Percentiles rank a stretch among this genome's conserved stretches.
phyloP scores from a whole-genome alignment of 73 alveolate genomes.

The Blepharisma stoltei region DNA sequence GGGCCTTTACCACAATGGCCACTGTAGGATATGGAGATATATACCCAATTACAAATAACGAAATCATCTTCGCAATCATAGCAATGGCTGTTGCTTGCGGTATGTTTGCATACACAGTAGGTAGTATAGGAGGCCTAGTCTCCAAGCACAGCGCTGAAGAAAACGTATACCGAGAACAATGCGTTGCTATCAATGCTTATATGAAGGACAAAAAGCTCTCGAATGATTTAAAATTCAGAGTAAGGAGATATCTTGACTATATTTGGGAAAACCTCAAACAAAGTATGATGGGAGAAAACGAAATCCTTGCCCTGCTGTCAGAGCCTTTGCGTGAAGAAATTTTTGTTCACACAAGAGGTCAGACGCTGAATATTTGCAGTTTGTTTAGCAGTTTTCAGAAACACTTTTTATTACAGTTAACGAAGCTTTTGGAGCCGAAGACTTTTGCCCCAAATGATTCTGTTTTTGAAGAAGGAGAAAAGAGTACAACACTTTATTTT shows the following conservation, averaged over 20 bases:
- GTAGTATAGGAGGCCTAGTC: conserved; percentile 67
- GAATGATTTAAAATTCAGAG: conserved; percentile 55
- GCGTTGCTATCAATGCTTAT: conserved; percentile 60
- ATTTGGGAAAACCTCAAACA: conserved; percentile 53
- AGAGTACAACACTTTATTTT: conserved; percentile 54
- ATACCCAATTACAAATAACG: conserved; percentile 65
- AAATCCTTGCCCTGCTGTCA: conserved; percentile 56
- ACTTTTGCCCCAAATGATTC: conserved; percentile 55
- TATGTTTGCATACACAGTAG: conserved; percentile 78
- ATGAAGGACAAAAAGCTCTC: conserved; percentile 57
- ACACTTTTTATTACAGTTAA: conserved; percentile 46
- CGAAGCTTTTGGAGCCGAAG: conserved; percentile 41
- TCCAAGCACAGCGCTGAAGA: conserved; percentile 62
- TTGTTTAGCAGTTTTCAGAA: conserved; percentile 39
- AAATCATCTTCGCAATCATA: conserved; percentile 62
- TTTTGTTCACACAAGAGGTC: conserved; percentile 46
- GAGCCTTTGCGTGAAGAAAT: conserved; percentile 53
- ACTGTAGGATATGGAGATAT: conserved; percentile 93
- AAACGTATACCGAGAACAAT: conserved; percentile 53
- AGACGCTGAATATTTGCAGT: conserved; percentile 37
- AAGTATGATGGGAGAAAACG: conserved; percentile 47
- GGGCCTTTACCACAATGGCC: conserved; percentile 84
- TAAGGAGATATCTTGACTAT: conserved; percentile 67
- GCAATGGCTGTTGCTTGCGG: conserved; percentile 81
- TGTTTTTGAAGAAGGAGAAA: conserved; percentile 54